Conservation (phyloP, 2,329 filamentous ascomycete genomes). For the Graphilbum fragrans region DNA sequence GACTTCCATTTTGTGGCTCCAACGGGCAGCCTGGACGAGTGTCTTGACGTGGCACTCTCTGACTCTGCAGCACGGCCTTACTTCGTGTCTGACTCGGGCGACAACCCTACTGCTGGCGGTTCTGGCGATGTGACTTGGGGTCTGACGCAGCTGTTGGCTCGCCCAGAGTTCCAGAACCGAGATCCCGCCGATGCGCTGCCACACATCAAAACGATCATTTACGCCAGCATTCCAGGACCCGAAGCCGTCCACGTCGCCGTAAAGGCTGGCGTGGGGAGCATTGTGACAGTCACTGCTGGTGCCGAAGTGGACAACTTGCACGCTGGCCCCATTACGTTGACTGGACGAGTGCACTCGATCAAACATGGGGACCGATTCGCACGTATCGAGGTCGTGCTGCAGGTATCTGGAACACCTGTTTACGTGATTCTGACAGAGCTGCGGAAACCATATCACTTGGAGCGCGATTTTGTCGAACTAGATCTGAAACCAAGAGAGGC, state of each 20-base stretch:
- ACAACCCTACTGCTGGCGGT: constrained; percentile 42
- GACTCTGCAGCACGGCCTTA: constrained; percentile 28
- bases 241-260: constrained; percentile 27
- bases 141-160: constrained; percentile 28
- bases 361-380: constrained; percentile 37
- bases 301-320: constrained; percentile 36
- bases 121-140: constrained; percentile 42
- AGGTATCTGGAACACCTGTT: constrained; percentile 28
- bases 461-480: constrained; percentile 37
- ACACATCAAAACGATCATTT: constrained; percentile 31
- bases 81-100: constrained; percentile 43
- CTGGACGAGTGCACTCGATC: constrained; percentile 35
- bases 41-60: constrained; percentile 30
- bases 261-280: constrained; percentile 30
- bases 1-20: constrained; percentile 40
- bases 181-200: constrained; percentile 1
- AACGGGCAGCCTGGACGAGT: constrained; percentile 32
- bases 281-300: constrained; percentile 36
- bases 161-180: constrained; percentile 27
- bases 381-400: constrained; percentile 32
- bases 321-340: constrained; percentile 35
- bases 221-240: constrained; percentile 38
- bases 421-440: constrained; percentile 38
- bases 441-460: constrained; percentile 41
- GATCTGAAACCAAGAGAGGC: constrained; percentile 29